Evolutionary conservation across 176 grass and related monocot species (phyloP), one percentile per base, ranked within the genome.

Genomic region (Saccharum spontaneum): DNA sequence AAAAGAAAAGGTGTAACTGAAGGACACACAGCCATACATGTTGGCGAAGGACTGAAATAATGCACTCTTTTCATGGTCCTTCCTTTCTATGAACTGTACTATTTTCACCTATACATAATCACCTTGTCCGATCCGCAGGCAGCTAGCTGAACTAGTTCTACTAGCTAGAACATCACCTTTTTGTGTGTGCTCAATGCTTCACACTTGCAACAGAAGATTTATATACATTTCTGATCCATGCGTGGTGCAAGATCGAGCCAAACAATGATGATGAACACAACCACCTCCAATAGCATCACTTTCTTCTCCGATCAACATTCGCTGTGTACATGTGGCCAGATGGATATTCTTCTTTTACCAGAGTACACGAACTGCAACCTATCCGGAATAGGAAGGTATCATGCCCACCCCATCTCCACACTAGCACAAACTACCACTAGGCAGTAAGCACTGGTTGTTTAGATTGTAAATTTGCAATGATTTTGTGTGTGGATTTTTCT

Each of bases 261-360:
- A 61, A 85, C 24, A 63, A 85, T 89, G 50, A 85, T 85, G 71
- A 50, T 11, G 37, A 24, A 5, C 50, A 44, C 71, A 81, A 75
- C 52, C 33, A 22, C 67, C 59, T 26, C 13, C 13, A 67, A 70
- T 38, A 69, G 67, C 71, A 36, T 61, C 70, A 10, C 28, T 34
- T 81, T 36, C 28, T 15, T 48, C 23, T 71, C 54, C 7, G 54
- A 59, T 59, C 33, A 73, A 71, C 40, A 12, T 83, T 45, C 8
- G 46, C 64, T 31, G 41, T 31, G 41, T 22, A 15, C 30, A 84
- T 66, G 46, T 81, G 80, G 7, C 49, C 62, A 69, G 9, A 45
- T 85, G 59, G 34, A 57, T 74, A 57, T n/a, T 74, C 55, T 46
- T 52, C 60, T 84, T 89, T 84, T 60, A 84, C 76, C 64, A 79